A percentile compares a stretch with the other conserved stretches of the same genome.
Conservation (phyloP, 768 basidiomycete genomes). For the Kwoniella dejecticola region DNA sequence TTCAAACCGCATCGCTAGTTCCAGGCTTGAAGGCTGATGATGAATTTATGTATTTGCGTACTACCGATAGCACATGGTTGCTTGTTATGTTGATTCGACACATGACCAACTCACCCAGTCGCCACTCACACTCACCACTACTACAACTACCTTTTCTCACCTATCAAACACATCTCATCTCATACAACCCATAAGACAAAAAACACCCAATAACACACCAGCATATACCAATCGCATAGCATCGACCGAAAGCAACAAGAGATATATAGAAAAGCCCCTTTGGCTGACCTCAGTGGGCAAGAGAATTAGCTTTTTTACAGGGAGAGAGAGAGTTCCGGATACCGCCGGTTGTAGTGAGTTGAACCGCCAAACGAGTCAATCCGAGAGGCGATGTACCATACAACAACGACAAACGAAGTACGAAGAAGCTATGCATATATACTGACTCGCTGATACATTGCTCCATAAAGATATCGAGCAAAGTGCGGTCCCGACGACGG, state of each 20-base stretch:
- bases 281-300: not conserved
- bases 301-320: not conserved
- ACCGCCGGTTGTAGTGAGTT: conserved; percentile 3
- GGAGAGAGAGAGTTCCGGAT: not conserved
- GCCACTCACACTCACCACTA: too few relatives aligned
- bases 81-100: too few relatives aligned
- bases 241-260: not conserved
- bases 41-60: too few relatives aligned
- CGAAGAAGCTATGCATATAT: conserved; percentile 7
- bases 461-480: not conserved
- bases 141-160: too few relatives aligned
- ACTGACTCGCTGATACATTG: not conserved
- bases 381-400: not conserved
- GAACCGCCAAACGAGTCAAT: not conserved
- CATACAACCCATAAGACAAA: not conserved
- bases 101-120: too few relatives aligned
- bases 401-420: too few relatives aligned
- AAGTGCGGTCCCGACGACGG: conserved; percentile 14
- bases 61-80: too few relatives aligned
- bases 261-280: not conserved
- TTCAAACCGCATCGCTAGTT: too few relatives aligned
- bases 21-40: too few relatives aligned
- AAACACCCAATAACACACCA: too few relatives aligned
- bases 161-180: too few relatives aligned
- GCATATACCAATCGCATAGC: not conserved